A percentile compares a stretch with the other conserved stretches of the same genome.
These are phyloP conservation scores for Pseudomassariella vexata DNA, from an alignment of 2,329 filamentous ascomycete species.

Conservation along the genomic window DNA sequence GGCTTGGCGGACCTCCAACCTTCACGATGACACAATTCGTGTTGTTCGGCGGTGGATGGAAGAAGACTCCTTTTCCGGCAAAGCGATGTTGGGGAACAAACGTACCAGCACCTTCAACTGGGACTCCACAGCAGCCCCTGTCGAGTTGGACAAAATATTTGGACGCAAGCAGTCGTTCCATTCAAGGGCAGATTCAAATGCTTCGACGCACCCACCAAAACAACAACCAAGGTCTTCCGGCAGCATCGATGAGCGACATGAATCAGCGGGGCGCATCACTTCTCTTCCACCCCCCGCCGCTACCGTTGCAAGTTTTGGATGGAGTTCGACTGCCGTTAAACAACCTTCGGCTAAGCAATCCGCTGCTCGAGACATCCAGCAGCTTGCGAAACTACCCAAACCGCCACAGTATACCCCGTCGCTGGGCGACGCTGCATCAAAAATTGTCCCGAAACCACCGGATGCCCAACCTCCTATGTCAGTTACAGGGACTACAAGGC, in stretches of 20 bases:
- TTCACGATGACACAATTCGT: slow-evolving; percentile 48
- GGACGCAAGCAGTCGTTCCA: slow-evolving; percentile 21
- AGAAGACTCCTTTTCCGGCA: slow-evolving; percentile 53
- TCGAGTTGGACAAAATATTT: slow-evolving; percentile 43
- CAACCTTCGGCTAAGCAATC: slow-evolving; percentile 1
- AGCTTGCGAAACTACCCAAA: no score
- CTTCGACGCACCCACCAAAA: not conserved
- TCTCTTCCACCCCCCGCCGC: not conserved
- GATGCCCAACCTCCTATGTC: no score
- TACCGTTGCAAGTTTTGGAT: slow-evolving; percentile 15
- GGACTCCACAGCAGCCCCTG: slow-evolving; percentile 46
- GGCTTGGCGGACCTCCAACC: slow-evolving; percentile 49
- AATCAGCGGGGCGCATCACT: not conserved
- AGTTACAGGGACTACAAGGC: no score
- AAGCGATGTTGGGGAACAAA: slow-evolving; percentile 35
- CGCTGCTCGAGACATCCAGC: not conserved
- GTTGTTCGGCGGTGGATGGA: slow-evolving; percentile 63
- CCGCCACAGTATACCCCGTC: no score
- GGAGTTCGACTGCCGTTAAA: slow-evolving; percentile 12
- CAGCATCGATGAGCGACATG: not conserved
- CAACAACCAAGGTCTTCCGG: not conserved
- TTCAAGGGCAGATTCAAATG: not conserved
- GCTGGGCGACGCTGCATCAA: no score
- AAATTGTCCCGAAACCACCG: no score
- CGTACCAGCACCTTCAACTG: slow-evolving; percentile 53